A percentile compares a stretch with the other conserved stretches of the same genome.
phyloP scores from a whole-genome alignment of 305 asterid species.

The Fraxinus sp. region DNA sequence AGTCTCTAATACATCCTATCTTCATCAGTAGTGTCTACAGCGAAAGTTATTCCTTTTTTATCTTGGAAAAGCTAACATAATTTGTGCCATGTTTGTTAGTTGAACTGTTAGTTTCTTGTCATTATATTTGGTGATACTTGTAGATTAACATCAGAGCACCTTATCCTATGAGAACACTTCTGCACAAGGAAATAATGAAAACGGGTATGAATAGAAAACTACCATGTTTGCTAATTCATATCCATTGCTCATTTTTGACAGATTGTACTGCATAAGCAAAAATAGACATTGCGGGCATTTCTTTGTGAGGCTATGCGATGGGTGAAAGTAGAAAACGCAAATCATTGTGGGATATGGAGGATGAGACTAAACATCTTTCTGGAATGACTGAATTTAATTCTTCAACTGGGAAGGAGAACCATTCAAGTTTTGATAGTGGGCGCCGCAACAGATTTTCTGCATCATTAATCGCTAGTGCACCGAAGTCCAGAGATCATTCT shows the following conservation, averaged over 20 bases:
- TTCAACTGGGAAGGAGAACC: conserved; percentile 33
- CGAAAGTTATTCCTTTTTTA: not conserved
- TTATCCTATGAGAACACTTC: not conserved
- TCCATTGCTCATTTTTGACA: conserved; percentile 29
- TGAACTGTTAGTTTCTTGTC: not conserved
- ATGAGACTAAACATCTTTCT: conserved; percentile 34
- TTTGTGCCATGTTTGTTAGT: not conserved
- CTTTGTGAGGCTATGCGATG: conserved; percentile 46
- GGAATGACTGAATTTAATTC: conserved; percentile 32
- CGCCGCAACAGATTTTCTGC: conserved; percentile 44
- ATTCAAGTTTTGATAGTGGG: conserved; percentile 45
- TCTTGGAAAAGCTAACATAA: not conserved
- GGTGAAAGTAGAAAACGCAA: conserved; percentile 70
- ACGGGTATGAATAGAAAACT: not conserved
- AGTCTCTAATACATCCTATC: not conserved
- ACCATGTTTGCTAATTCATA: not conserved
- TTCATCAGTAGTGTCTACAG: not conserved
- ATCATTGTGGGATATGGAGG: conserved; percentile 69
- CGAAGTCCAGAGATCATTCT: conserved; percentile 49
- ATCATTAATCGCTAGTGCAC: conserved; percentile 40
- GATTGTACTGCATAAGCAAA: conserved; percentile 43
- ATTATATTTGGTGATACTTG: not conserved
- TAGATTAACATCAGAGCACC: not conserved
- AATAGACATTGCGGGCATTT: conserved; percentile 23
- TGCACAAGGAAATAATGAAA: not conserved